Evolutionary conservation across 2,329 filamentous ascomycete species (phyloP), one percentile per base, ranked within the genome.

Genomic region (Karstenula rhodostoma): DNA sequence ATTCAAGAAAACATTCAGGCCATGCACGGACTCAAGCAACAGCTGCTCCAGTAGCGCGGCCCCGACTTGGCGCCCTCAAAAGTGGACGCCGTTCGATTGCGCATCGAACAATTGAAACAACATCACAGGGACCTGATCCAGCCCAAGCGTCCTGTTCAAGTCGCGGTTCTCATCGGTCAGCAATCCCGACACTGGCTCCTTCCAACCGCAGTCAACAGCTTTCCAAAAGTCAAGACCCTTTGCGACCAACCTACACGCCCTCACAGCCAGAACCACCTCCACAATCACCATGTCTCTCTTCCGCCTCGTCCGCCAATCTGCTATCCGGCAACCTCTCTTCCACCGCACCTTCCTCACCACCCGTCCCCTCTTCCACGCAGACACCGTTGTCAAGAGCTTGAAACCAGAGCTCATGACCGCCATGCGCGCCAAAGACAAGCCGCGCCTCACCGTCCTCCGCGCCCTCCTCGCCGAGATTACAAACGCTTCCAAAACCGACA

Each of bases 401-500:
- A 76, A 81, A 33, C 64, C 70, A 15, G 82, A 83, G 61, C 77
- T 84, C 44, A 84, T 84, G 64, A 77, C 68, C 5, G 80, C 82
- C 33, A 80, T 84, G 77, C 78, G 79, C 60, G 68, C 77, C n/a
- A 83, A 83, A 69, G 80, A 84, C 70, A 81, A 78, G 27, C 81
- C 86, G 27, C 87, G 89, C 2, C 86, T 94, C 27, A 80, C 85
- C 42, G 90, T 92, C 40, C 84, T 94, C 51, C 89, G 91, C 67
- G 77, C 84, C 43, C 80, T 94, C 63, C 84, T 94, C 65, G 83
- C 90, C 33, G 86, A 90, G 63, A 87, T 90, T 62, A 88, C 89
- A 68, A 94, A 93, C 77, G 88, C 90, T 35, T 89, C 88, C 74
- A 94, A 94, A 79, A 92, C 90, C 15, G 73, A 84, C 42, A 82